These are phyloP conservation scores for Peronospora farinosa DNA, from an alignment of 352 stramenopile genomes.

Conservation along the genomic window DNA sequence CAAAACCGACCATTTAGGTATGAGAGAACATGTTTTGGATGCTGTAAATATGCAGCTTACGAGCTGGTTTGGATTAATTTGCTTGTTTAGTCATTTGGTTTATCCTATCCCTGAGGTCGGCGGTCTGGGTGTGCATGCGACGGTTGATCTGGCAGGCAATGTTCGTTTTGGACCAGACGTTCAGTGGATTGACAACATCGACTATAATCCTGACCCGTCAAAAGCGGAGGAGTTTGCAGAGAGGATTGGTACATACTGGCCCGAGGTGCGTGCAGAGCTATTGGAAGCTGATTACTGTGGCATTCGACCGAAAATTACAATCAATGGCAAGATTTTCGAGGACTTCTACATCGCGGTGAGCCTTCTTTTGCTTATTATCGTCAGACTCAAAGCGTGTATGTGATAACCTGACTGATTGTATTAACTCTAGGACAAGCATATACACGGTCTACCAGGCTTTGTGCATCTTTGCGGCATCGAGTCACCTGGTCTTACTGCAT, in stretches of 20 bases:
- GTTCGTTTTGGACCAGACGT: slow-evolving; percentile 96
- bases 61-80: not conserved
- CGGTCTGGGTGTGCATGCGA: slow-evolving; percentile 95
- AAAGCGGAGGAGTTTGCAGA: slow-evolving; percentile 57
- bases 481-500: slow-evolving; percentile 91
- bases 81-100: slow-evolving; percentile 70
- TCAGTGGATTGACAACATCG: slow-evolving; percentile 88
- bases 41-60: not conserved
- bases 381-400: not conserved
- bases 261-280: slow-evolving; percentile 58
- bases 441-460: slow-evolving; percentile 78
- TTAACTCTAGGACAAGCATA: slow-evolving; percentile 33
- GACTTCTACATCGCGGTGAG: slow-evolving; percentile 90
- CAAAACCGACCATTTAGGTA: slow-evolving; percentile 58
- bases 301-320: slow-evolving; percentile 91
- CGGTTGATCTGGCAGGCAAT: slow-evolving; percentile 88
- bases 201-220: slow-evolving; percentile 72
- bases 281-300: slow-evolving; percentile 92
- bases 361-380: slow-evolving; percentile 1
- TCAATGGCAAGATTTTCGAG: slow-evolving; percentile 45
- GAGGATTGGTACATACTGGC: slow-evolving; percentile 91
- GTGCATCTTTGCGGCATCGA: slow-evolving; percentile 95
- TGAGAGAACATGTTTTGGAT: not conserved
- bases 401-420: not conserved
- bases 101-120: slow-evolving; percentile 94